phyloP scores from a whole-genome alignment of 2,329 filamentous ascomycete genomes.

The Botryosphaeria dothidea region DNA sequence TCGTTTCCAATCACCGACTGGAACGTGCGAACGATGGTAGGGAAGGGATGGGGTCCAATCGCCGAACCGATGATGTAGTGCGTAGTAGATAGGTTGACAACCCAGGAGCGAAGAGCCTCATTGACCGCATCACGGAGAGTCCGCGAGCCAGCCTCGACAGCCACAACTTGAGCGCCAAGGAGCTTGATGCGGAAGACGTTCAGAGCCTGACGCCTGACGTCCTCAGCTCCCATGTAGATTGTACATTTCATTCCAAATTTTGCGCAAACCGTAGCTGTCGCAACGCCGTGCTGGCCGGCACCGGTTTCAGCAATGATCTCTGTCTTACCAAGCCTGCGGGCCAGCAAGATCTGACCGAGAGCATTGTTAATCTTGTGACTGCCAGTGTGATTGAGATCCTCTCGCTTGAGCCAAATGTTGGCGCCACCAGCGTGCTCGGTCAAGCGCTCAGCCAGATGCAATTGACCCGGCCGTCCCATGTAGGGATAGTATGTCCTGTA shows the following conservation, averaged over 20 bases:
- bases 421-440: constrained; percentile 89
- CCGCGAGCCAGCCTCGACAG: constrained; percentile 85
- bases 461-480: constrained; percentile 90
- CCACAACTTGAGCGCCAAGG: constrained; percentile 86
- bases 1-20: constrained; percentile 95
- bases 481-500: constrained; percentile 95
- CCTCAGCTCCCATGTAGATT: constrained; percentile 97
- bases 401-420: constrained; percentile 96
- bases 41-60: constrained; percentile 96
- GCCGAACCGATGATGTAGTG: constrained; percentile 98
- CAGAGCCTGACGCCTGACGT: constrained; percentile 90
- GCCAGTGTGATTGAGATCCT: constrained; percentile 96
- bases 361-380: constrained; percentile 99
- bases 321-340: constrained; percentile 84
- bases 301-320: constrained; percentile 98
- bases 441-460: constrained; percentile 85
- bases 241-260: constrained; percentile 99
- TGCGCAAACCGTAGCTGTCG: constrained; percentile 93
- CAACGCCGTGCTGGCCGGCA: constrained; percentile 95
- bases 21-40: constrained; percentile 83
- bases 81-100: constrained; percentile 91
- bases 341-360: constrained; percentile 74
- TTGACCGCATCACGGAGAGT: constrained; percentile 72
- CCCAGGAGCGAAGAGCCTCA: constrained; percentile 88
- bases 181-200: constrained; percentile 99